Conservation (phyloP, 768 basidiomycete genomes). For the Termitomyces sp. region DNA sequence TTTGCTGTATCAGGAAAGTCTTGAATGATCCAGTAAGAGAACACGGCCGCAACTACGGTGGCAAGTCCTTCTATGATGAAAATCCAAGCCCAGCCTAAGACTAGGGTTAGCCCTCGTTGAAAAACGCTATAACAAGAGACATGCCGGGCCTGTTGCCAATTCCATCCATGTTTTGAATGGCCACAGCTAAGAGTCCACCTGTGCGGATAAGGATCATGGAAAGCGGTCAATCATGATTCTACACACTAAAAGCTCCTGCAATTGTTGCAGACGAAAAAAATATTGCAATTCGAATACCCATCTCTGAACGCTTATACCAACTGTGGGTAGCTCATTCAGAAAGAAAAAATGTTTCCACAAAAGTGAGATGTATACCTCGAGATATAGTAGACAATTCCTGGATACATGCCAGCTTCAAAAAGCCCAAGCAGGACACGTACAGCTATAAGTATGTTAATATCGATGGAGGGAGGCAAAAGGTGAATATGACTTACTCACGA, state of each 20-base stretch:
- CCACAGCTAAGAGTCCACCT: constrained; percentile 65
- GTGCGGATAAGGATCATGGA: not conserved
- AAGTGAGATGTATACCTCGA: constrained; percentile 39
- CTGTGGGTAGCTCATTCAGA: constrained; percentile 24
- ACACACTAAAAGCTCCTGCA: constrained; percentile 69
- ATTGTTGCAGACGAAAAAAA: constrained; percentile 83
- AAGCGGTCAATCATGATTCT: not conserved
- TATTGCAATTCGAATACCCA: constrained; percentile 64
- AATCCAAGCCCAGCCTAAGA: constrained; percentile 61
- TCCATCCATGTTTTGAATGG: constrained; percentile 69
- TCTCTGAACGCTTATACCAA: constrained; percentile 80
- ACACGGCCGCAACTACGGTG: constrained; percentile 54
- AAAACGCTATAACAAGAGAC: constrained; percentile 39
- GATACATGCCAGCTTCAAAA: constrained; percentile 56
- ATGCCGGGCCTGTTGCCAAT: constrained; percentile 55
- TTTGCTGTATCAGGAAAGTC: constrained; percentile 77
- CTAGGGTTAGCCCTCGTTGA: not conserved
- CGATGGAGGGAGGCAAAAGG: not conserved
- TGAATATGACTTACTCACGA: constrained; percentile 44
- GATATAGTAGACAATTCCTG: constrained; percentile 59
- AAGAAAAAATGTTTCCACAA: not conserved
- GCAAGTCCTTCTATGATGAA: constrained; percentile 73
- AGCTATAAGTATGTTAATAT: constrained; percentile 27
- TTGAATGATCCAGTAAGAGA: constrained; percentile 70
- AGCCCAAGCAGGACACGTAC: constrained; percentile 62